These are phyloP conservation scores for Candida glucosophila DNA, from an alignment of 1,139 yeast species.

Conservation along the genomic window DNA sequence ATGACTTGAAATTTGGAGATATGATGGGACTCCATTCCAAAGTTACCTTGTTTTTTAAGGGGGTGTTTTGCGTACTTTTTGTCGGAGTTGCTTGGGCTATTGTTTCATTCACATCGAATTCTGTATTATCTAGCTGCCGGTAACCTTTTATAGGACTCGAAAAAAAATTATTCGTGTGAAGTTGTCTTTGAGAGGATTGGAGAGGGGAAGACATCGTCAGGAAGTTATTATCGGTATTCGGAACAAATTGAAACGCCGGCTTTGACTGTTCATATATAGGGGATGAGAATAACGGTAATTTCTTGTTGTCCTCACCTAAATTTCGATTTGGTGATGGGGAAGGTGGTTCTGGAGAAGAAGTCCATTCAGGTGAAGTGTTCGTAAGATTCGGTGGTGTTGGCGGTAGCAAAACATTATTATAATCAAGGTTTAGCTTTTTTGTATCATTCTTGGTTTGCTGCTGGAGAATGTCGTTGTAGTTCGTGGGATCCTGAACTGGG, in stretches of 20 bases:
- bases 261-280: too few relatives aligned
- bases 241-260: too few relatives aligned
- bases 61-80: constrained; percentile 20
- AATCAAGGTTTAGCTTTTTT: constrained; percentile 1
- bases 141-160: constrained; percentile 22
- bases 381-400: constrained; percentile 35
- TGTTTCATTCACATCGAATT: constrained; percentile 31
- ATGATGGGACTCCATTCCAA: constrained; percentile 52
- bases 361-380: constrained; percentile 29
- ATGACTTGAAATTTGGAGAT: constrained; percentile 33
- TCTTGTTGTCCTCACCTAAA: too few relatives aligned
- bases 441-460: not conserved
- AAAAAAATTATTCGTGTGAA: constrained; percentile 24
- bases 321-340: constrained; percentile 26
- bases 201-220: too few relatives aligned
- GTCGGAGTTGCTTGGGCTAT: constrained; percentile 25
- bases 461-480: constrained; percentile 7
- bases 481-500: constrained; percentile 31
- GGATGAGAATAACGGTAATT: too few relatives aligned
- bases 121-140: constrained; percentile 9
- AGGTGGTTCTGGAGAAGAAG: constrained; percentile 35
- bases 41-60: constrained; percentile 27
- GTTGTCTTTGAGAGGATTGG: constrained; percentile 25
- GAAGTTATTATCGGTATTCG: too few relatives aligned
- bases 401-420: constrained; percentile 29